Conservation (phyloP, 225 moss, liverwort and hornwort genomes). For the Lunularia cruciata region DNA sequence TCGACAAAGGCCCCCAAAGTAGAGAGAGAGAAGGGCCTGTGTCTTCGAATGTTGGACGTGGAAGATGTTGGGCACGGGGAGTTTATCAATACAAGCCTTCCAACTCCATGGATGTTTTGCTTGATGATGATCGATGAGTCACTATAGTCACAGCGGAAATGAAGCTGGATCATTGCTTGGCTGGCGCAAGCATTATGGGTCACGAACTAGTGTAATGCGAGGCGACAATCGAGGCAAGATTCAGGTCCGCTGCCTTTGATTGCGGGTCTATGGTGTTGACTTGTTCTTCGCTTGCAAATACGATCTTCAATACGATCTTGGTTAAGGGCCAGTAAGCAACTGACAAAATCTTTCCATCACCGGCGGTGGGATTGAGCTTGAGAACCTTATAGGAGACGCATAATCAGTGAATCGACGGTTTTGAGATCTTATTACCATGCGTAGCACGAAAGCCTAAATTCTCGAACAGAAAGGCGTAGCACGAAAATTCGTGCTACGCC, state of each 20-base stretch:
- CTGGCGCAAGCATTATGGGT: constrained; percentile 12
- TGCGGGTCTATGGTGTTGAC: neutral
- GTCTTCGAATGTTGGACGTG: constrained; percentile 17
- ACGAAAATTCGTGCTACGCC: neutral
- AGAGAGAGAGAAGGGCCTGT: neutral
- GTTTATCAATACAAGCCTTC: constrained; percentile 6
- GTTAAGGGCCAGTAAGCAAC: neutral
- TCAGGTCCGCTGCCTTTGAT: constrained; percentile 12
- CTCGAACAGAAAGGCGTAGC: neutral
- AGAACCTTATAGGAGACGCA: too few species aligned
- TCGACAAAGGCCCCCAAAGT: neutral
- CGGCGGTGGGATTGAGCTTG: too few species aligned
- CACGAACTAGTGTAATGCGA: neutral
- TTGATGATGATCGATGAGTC: neutral
- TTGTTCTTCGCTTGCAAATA: neutral
- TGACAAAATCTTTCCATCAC: too few species aligned
- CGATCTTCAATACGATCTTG: too few species aligned
- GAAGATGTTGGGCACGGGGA: neutral
- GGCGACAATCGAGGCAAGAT: neutral
- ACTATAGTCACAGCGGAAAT: neutral
- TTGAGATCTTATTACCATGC: neutral
- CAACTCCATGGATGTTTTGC: neutral
- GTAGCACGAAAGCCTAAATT: neutral
- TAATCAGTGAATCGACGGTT: neutral
- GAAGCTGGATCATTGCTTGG: constrained; percentile 1